Base-by-base conservation (phyloP, 192 early-diverging fungal genomes). In the Backusella australiensis region DNA sequence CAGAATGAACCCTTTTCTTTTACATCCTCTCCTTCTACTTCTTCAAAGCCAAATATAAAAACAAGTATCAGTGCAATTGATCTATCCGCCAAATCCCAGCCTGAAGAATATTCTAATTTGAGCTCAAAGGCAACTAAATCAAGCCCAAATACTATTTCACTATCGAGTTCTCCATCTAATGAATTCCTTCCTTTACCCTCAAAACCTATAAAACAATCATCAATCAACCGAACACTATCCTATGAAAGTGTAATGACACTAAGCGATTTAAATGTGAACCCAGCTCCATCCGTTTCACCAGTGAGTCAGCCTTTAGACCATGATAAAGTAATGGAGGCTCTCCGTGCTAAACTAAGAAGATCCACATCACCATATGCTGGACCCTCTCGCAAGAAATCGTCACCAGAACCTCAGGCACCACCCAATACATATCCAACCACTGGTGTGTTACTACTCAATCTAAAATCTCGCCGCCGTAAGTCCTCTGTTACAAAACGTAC, bases 201-300 rank as follows among this genome's bases (percentile, higher is more conserved):
- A 63, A 63, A 63, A 63, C 56, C 56, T 63, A 63, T 63, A 29
- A 63, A 63, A 29, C 56, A 63, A 63, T 63, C 56, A 3, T 63
- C 56, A 7, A 69, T 69, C 11, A n/a, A 69, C n/a, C 36, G 68
- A 41, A 69, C 68, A 4, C 39, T 69, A 5, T 69, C 68, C 29
- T 69, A 69, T 69, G 68, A 69, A 69, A 69, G 68, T 69, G 35
- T 69, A 41, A 69, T 69, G 68, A 69, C 36, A 23, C 19, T 69
- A 11, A 69, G n/a, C 39, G 68, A 69, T 12, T 23, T 69, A 23
- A 69, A 69, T 69, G 38, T 69, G 38, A 35, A 38, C 34, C 68
- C 35, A 14, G 38, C 3, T 26, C 23, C 56, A 29, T 63, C 56
- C 14, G 23, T 63, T 29, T 63, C 56, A 63, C 56, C 56, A 26